Percentiles rank a stretch among this genome's conserved stretches.
These are phyloP conservation scores for Ceratobasidium papillatum DNA, from an alignment of 1,284 basidiomycete species.

Conservation along the genomic window DNA sequence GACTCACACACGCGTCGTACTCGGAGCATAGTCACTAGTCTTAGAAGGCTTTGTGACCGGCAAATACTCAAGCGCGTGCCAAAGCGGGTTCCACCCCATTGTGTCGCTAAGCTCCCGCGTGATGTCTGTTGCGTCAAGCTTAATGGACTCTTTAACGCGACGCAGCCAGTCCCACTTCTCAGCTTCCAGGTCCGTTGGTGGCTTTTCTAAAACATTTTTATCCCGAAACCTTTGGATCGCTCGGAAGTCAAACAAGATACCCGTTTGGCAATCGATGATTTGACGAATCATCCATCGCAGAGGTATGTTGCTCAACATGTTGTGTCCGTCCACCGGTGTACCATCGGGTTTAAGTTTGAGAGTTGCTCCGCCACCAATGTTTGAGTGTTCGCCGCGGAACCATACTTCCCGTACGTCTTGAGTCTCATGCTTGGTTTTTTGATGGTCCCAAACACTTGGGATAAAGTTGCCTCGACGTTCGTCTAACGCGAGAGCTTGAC, in stretches of 20 bases:
- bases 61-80: not conserved
- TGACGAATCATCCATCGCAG: constrained; percentile 42
- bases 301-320: constrained; percentile 25
- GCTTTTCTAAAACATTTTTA: not conserved
- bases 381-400: constrained; percentile 20
- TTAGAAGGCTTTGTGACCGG: not conserved
- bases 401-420: constrained; percentile 16
- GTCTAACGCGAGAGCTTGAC: constrained; percentile 50
- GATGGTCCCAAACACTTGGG: constrained; percentile 43
- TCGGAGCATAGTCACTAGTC: not conserved
- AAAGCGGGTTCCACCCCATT: not conserved
- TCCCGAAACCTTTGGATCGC: not conserved
- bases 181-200: too few relatives aligned
- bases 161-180: not conserved
- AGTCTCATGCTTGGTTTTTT: not conserved
- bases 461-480: constrained; percentile 49
- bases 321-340: not conserved
- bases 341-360: not conserved
- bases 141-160: not conserved
- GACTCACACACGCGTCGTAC: not conserved
- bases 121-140: not conserved
- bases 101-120: not conserved
- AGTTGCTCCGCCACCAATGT: constrained; percentile 1
- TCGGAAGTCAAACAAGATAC: constrained; percentile 29
- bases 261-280: constrained; percentile 1